Conservation (phyloP, 163 green algal species). For the Scenedesmus sp. region DNA sequence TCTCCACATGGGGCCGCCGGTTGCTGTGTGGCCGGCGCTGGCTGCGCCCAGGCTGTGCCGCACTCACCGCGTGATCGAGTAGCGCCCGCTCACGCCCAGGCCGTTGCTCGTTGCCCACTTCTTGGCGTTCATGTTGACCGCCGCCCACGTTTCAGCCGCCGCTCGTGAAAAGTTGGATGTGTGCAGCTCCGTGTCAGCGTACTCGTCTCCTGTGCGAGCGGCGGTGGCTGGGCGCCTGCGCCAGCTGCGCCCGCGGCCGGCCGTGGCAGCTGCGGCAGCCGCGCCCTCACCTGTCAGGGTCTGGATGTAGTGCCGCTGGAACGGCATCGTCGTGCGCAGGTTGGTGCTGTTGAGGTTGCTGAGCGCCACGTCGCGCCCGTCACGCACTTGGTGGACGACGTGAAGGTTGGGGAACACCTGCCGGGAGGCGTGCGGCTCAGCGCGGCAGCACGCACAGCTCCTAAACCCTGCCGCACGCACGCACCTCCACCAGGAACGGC, state of each 20-base stretch:
- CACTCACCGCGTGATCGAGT: constrained; percentile 2
- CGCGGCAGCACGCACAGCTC: not conserved
- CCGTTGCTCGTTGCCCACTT: not conserved
- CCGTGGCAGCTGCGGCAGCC: too few relatives aligned
- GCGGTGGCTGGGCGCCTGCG: too few relatives aligned
- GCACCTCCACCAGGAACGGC: constrained; percentile 1
- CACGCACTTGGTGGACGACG: constrained; percentile 5
- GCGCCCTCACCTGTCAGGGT: not conserved
- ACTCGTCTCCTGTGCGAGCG: not conserved
- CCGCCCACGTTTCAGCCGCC: not conserved
- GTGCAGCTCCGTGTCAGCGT: not conserved
- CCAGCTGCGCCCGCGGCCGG: too few relatives aligned
- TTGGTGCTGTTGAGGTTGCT: constrained; percentile 26
- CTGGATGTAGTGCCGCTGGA: constrained; percentile 16
- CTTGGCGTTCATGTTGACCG: constrained; percentile 6
- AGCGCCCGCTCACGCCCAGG: not conserved
- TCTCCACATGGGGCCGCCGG: not conserved
- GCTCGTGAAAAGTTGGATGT: not conserved
- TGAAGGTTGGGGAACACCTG: constrained; percentile 21
- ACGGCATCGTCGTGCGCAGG: constrained; percentile 4
- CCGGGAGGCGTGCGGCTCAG: not conserved
- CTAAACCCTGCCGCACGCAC: too few relatives aligned
- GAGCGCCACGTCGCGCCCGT: not conserved
- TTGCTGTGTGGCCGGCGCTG: too few relatives aligned
- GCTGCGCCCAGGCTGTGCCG: not conserved